These are phyloP conservation scores for Venustampulla echinocandica DNA, from an alignment of 495 filamentous ascomycete genomes.

Conservation along the genomic window DNA sequence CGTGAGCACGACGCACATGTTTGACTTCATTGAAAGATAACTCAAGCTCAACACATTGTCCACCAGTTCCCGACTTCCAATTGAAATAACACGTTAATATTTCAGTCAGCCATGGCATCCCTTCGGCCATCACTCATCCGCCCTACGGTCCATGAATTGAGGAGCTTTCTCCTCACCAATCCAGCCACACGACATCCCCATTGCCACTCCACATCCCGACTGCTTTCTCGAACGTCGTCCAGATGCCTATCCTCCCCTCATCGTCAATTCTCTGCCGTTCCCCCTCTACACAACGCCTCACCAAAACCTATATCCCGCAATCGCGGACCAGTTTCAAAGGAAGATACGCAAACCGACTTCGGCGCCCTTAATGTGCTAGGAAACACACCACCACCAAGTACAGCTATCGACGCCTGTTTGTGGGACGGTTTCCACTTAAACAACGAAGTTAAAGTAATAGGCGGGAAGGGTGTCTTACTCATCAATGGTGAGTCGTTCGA, in stretches of 20 bases:
- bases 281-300: not conserved
- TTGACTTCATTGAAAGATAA: too few relatives aligned
- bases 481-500: conserved; percentile 77
- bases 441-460: conserved; percentile 59
- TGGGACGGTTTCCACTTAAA: conserved; percentile 73
- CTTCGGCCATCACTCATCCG: conserved; percentile 8
- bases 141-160: conserved; percentile 13
- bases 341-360: conserved; percentile 56
- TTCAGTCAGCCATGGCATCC: conserved; percentile 10
- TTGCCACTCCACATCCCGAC: conserved; percentile 3
- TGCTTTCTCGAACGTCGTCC: not conserved
- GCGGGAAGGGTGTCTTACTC: conserved; percentile 61
- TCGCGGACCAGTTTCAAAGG: conserved; percentile 16
- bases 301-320: conserved; percentile 13
- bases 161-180: conserved; percentile 11
- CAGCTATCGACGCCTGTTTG: conserved; percentile 71
- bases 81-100: not conserved
- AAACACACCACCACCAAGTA: conserved; percentile 66
- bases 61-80: not conserved
- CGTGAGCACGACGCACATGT: too few relatives aligned
- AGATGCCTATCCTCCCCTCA: not conserved
- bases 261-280: not conserved
- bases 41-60: not conserved
- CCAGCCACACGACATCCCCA: conserved; percentile 3
- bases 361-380: conserved; percentile 66